These are phyloP conservation scores for Paradendryphiella salina DNA, from an alignment of 2,329 filamentous ascomycete species.

Conservation along the genomic window DNA sequence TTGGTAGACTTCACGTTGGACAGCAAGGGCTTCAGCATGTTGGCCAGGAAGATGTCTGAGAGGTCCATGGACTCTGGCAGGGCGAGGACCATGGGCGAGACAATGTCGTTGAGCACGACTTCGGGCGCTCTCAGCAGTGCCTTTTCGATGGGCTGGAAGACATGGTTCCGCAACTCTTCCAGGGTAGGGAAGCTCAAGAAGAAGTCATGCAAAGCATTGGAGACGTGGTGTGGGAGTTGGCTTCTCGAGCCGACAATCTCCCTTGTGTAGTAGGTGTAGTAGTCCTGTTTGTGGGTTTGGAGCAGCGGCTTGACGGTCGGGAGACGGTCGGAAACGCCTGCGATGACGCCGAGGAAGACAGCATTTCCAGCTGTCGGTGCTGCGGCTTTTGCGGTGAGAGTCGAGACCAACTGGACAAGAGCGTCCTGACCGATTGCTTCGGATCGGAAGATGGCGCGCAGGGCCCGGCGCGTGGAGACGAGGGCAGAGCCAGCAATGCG, in stretches of 20 bases:
- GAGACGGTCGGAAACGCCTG: slow-evolving; percentile 80
- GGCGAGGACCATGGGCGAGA: slow-evolving; percentile 72
- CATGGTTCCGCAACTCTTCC: slow-evolving; percentile 73
- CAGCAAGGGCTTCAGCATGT: slow-evolving; percentile 83
- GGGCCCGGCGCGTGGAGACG: slow-evolving; percentile 74
- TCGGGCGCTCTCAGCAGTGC: slow-evolving; percentile 86
- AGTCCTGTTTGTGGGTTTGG: slow-evolving; percentile 67
- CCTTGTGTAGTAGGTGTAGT: slow-evolving; percentile 80
- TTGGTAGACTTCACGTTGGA: slow-evolving; percentile 92
- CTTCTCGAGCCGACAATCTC: slow-evolving; percentile 81
- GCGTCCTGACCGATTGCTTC: slow-evolving; percentile 62
- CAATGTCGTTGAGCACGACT: slow-evolving; percentile 77
- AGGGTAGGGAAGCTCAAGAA: slow-evolving; percentile 73
- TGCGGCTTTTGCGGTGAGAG: slow-evolving; percentile 69
- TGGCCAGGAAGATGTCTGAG: slow-evolving; percentile 69
- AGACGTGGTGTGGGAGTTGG: slow-evolving; percentile 70
- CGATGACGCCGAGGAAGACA: slow-evolving; percentile 79
- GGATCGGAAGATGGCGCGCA: slow-evolving; percentile 72
- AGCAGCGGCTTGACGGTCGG: slow-evolving; percentile 65
- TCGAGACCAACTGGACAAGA: slow-evolving; percentile 64
- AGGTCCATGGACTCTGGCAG: slow-evolving; percentile 74
- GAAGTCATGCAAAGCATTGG: slow-evolving; percentile 76
- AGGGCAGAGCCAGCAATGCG: slow-evolving; percentile 75
- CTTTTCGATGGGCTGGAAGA: slow-evolving; percentile 85
- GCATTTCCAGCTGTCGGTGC: slow-evolving; percentile 71